These are phyloP conservation scores for Colletotrichum lentis DNA, from an alignment of 2,329 filamentous ascomycete species.

Conservation along the genomic window DNA sequence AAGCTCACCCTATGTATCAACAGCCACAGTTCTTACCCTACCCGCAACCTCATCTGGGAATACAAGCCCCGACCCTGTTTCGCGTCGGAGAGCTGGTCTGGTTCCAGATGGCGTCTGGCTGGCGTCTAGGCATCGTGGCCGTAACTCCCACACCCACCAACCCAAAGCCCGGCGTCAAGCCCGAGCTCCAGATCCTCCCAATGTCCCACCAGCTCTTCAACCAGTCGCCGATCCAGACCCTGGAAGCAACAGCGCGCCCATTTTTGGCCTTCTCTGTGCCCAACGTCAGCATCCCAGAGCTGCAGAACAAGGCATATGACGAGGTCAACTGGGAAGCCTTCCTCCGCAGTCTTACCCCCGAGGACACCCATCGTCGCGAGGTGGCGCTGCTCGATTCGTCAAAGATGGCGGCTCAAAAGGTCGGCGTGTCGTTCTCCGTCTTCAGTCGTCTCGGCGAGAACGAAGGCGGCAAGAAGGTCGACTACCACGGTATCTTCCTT, in stretches of 20 bases:
- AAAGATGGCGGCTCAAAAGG: slow-evolving; percentile 59
- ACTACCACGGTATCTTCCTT: slow-evolving; percentile 59
- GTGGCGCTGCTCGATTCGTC: slow-evolving; percentile 58
- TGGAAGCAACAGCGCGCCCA: slow-evolving; percentile 55
- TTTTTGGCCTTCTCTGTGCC: slow-evolving; percentile 63
- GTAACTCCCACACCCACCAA: slow-evolving; percentile 43
- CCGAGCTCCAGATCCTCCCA: slow-evolving; percentile 48
- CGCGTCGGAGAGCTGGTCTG: slow-evolving; percentile 60
- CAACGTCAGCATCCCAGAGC: slow-evolving; percentile 49
- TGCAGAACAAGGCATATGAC: slow-evolving; percentile 53
- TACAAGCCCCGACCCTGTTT: slow-evolving; percentile 49
- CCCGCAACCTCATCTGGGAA: slow-evolving; percentile 26
- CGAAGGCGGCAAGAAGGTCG: slow-evolving; percentile 45
- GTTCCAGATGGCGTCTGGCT: slow-evolving; percentile 57
- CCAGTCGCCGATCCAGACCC: slow-evolving; percentile 51
- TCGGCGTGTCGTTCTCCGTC: slow-evolving; percentile 60
- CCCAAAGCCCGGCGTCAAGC: slow-evolving; percentile 38
- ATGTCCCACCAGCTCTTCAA: slow-evolving; percentile 51
- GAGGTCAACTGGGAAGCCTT: slow-evolving; percentile 54
- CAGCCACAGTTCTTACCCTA: slow-evolving; percentile 32
- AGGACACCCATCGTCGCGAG: slow-evolving; percentile 51
- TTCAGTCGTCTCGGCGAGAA: slow-evolving; percentile 52
- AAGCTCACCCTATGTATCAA: slow-evolving; percentile 25
- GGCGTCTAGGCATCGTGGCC: slow-evolving; percentile 58
- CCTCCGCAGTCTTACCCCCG: slow-evolving; percentile 44